A percentile compares a stretch with the other conserved stretches of the same genome.
Evolutionary conservation across 352 stramenopile species (phyloP).

Genomic region (Pythium insidiosum): DNA sequence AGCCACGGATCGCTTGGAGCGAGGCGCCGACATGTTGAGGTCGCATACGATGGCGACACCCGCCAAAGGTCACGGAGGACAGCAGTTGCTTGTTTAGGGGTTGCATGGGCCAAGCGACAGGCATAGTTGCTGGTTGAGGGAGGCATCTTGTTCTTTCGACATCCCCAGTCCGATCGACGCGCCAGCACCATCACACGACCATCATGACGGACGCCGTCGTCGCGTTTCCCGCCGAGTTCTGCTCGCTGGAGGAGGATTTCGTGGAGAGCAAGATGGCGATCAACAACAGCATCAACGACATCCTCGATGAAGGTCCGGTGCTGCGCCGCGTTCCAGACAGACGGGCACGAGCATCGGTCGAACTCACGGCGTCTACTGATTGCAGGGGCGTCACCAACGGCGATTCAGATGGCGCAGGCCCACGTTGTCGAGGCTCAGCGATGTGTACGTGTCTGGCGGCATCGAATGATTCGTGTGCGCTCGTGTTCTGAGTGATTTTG

Average conservation of each 20-base stretch:
- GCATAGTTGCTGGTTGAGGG: too few relatives aligned
- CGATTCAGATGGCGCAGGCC: constrained; percentile 47
- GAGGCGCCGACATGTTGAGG: too few relatives aligned
- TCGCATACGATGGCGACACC: too few relatives aligned
- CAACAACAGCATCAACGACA: constrained; percentile 69
- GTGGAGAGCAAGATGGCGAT: constrained; percentile 77
- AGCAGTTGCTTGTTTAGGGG: too few relatives aligned
- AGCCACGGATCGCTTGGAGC: too few relatives aligned
- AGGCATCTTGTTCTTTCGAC: too few relatives aligned
- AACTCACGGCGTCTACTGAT: not conserved
- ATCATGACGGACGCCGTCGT: constrained; percentile 18
- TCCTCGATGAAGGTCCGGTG: constrained; percentile 42
- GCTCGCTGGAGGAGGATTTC: constrained; percentile 70
- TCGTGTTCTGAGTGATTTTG: not conserved
- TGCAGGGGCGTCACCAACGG: constrained; percentile 22
- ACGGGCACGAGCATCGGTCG: too few relatives aligned
- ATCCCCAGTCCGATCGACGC: too few relatives aligned
- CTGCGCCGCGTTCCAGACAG: too few relatives aligned
- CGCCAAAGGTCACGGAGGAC: too few relatives aligned
- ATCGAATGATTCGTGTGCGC: not conserved
- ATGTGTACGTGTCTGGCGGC: constrained; percentile 26
- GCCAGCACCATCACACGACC: too few relatives aligned
- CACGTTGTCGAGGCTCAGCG: constrained; percentile 64
- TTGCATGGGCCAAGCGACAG: too few relatives aligned
- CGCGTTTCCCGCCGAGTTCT: constrained; percentile 48